Evolutionary conservation across 805 yeast species (phyloP).

Genomic region (Ogataea degrootiae): DNA sequence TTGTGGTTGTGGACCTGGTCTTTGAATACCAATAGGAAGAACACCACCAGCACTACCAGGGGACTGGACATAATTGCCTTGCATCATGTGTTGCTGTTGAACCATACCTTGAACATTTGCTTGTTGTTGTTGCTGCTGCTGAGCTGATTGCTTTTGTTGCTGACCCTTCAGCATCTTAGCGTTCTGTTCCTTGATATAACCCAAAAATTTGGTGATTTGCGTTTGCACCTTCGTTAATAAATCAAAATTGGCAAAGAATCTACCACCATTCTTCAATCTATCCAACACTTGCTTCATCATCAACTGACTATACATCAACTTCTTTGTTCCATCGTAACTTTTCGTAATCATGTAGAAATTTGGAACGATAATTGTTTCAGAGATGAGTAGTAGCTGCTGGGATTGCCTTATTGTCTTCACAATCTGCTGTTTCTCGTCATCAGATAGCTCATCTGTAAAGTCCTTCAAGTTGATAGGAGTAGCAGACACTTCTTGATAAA

Average conservation of each 20-base stretch:
- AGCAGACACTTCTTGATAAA: conserved; percentile 65
- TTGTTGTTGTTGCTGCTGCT: conserved; percentile 23
- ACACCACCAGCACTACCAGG: background rate
- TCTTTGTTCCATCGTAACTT: conserved; percentile 68
- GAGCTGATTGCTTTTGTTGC: conserved; percentile 19
- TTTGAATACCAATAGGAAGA: background rate
- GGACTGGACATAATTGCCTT: conserved; percentile 12
- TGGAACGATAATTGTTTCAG: conserved; percentile 67
- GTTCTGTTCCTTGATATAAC: conserved; percentile 61
- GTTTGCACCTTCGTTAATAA: conserved; percentile 62
- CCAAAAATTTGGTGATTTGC: conserved; percentile 72
- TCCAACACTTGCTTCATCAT: conserved; percentile 77
- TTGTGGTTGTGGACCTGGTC: conserved; percentile 10
- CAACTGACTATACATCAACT: conserved; percentile 71
- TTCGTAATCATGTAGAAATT: conserved; percentile 73
- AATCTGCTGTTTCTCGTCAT: conserved; percentile 60
- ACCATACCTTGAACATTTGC: conserved; percentile 10
- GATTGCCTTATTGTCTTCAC: conserved; percentile 48
- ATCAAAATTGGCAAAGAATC: conserved; percentile 69
- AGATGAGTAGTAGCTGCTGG: conserved; percentile 58
- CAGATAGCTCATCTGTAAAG: conserved; percentile 54
- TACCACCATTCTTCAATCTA: conserved; percentile 42
- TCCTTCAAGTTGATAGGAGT: conserved; percentile 65
- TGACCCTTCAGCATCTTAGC: conserved; percentile 22
- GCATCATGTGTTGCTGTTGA: conserved; percentile 14